Evolutionary conservation across 2,329 filamentous ascomycete genomes (phyloP), one percentile per base, ranked within the genome.

Genomic region (Pseudopyricularia cyperi): DNA sequence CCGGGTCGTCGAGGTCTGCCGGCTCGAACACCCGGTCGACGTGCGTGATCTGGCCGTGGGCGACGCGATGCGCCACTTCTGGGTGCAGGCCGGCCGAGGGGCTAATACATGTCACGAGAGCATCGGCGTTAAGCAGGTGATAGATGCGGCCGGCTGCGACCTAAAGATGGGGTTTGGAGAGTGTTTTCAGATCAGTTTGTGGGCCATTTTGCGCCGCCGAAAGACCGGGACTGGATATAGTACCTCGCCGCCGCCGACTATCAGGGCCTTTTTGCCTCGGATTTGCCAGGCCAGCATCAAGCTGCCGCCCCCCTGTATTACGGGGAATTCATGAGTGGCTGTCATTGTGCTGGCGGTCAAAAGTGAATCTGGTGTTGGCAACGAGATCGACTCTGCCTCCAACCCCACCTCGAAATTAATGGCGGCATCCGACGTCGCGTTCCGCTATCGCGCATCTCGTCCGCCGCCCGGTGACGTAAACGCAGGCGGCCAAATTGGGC

Each of bases 231-330:
- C 22, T 15, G 17, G 48, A 14, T n/a, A 50, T 66, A 79, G 59
- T 72, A 95, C 91, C 77, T 97, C 91, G 67, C 93, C 93, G 60
- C 93, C 93, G 57, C 93, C 93, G 7, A 98, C 81, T 4, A 98
- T 87, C n/a, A 98, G 72, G 15, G 97, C 85, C 57, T 82, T 81
- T 69, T 94, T 96, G 66, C 84, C 83, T 64, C 82, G 85, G 61
- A 95, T 83, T 71, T 97, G 93, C 90, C 91, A 98, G 63, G 93
- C 93, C 51, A 98, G 73, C 57, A 98, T 93, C 58, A 98, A 72
- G 55, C 91, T 97, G 54, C 90, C 93, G 50, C 91, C 91, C 53
- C 89, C 87, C 68, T 96, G 83, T 28, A 97, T 80, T 57, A 85
- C 75, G 53, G 90, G 89, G 63, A 87, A 96, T 50, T 77, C 48